These are phyloP conservation scores for Fraxinus sp. DNA, from an alignment of 305 asterid species.

Conservation along the genomic window DNA sequence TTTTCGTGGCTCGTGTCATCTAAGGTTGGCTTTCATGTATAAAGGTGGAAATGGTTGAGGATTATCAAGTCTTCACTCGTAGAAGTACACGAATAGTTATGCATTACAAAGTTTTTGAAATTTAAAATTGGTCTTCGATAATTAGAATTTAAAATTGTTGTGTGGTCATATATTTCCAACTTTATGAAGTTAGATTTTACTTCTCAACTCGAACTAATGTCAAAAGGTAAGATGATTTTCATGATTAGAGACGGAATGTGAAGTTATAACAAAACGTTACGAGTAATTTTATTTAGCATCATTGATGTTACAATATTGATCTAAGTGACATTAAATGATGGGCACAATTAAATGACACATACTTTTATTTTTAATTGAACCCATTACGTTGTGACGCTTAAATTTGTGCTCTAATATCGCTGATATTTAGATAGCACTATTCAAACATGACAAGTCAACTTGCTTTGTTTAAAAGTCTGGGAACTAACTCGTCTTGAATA, in stretches of 20 bases:
- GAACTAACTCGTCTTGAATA: neutral
- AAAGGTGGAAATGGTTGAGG: neutral
- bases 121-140: neutral
- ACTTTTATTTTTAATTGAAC: too few relatives aligned
- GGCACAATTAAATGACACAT: too few relatives aligned
- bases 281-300: too few relatives aligned
- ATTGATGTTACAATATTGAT: too few relatives aligned
- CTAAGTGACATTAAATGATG: too few relatives aligned
- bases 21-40: neutral
- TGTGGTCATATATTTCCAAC: neutral
- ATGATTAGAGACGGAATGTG: neutral
- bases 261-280: neutral
- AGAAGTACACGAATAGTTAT: neutral
- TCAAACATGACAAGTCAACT: neutral
- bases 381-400: too few relatives aligned
- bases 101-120: neutral
- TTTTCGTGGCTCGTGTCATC: neutral
- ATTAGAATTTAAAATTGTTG: neutral
- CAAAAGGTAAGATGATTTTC: neutral
- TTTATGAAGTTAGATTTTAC: neutral
- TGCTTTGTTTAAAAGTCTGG: neutral
- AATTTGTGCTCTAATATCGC: too few relatives aligned
- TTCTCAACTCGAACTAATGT: neutral
- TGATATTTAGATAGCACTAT: too few relatives aligned
- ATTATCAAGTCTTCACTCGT: neutral